Evolutionary conservation across 441 rosid genomes (phyloP).

Genomic region (Sinapis alba): DNA sequence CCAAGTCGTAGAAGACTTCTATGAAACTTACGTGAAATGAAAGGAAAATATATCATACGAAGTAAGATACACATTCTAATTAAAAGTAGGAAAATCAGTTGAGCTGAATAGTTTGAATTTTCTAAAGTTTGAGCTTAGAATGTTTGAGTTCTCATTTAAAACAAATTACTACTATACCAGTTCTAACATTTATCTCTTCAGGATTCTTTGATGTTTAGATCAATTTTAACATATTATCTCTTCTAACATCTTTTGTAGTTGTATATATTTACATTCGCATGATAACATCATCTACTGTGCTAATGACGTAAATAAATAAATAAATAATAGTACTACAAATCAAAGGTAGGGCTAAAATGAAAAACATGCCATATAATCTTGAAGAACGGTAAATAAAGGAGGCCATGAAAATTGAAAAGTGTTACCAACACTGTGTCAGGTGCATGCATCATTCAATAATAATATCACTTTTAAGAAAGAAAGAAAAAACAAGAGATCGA

Average conservation of each 20-base stretch:
- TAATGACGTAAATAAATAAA: background rate
- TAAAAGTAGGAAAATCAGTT: background rate
- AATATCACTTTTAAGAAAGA: background rate
- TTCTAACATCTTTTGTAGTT: background rate
- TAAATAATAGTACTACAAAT: background rate
- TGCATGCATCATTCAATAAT: constrained; percentile 23
- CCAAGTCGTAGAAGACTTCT: background rate
- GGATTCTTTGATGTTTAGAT: background rate
- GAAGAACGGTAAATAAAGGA: constrained; percentile 21
- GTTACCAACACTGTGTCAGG: background rate
- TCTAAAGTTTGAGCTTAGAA: background rate
- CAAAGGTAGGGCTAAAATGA: constrained; percentile 1
- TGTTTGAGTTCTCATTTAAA: no score
- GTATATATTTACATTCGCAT: background rate
- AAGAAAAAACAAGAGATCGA: background rate
- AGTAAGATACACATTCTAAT: background rate
- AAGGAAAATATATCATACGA: background rate
- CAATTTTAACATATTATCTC: background rate
- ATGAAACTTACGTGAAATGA: background rate
- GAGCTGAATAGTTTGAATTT: background rate
- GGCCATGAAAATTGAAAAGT: constrained; percentile 11
- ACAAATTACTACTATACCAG: no score
- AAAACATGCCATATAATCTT: constrained; percentile 1
- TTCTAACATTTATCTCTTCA: background rate
- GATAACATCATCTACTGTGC: background rate